These are phyloP conservation scores for Eucalyptus regnans DNA, from an alignment of 345 rosid species.

Conservation along the genomic window DNA sequence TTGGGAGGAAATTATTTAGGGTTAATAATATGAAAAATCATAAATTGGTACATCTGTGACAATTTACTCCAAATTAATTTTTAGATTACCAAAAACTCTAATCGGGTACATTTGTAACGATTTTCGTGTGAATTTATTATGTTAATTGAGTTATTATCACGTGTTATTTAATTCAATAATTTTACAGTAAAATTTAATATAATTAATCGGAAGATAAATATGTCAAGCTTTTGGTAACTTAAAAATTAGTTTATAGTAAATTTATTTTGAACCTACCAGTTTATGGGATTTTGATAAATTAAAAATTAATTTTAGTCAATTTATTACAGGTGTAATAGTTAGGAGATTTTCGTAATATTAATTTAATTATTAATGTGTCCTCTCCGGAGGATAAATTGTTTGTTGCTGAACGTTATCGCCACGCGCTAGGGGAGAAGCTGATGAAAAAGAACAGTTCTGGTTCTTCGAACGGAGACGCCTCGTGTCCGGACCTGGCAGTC, in stretches of 20 bases:
- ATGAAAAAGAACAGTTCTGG: neutral
- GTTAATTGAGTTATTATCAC: too few relatives aligned
- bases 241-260: too few relatives aligned
- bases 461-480: neutral
- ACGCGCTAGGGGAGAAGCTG: neutral
- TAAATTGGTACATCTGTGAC: fast-evolving
- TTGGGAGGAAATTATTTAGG: neutral
- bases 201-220: too few relatives aligned
- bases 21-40: neutral
- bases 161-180: too few relatives aligned
- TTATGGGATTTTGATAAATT: neutral
- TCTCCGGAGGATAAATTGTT: neutral
- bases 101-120: too few relatives aligned
- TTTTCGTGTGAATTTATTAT: too few relatives aligned
- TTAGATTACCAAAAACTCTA: too few relatives aligned
- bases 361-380: neutral
- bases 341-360: neutral
- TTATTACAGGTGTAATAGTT: too few relatives aligned
- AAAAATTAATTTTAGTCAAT: too few relatives aligned
- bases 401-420: neutral
- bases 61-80: too few relatives aligned
- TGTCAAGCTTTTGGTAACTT: too few relatives aligned
- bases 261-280: fast-evolving
- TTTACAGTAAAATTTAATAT: too few relatives aligned
- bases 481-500: neutral